These are phyloP conservation scores for Gorgonomyces haynaldii DNA, from an alignment of 192 early-diverging fungal species.

Conservation along the genomic window DNA sequence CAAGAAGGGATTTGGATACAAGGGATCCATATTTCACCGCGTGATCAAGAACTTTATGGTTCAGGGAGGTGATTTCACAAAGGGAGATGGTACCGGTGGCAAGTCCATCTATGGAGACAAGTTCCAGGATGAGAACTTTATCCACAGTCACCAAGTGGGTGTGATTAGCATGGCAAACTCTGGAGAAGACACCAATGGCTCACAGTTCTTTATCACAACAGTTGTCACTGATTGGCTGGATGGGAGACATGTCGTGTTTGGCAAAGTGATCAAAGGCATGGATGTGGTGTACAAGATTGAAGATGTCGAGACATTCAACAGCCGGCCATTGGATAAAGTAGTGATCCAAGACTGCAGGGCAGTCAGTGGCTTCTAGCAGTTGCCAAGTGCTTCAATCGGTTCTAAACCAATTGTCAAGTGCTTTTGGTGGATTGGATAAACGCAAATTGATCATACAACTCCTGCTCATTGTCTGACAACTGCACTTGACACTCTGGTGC, in stretches of 20 bases:
- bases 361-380: not conserved
- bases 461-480: too few relatives aligned
- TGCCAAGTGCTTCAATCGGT: too few relatives aligned
- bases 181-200: constrained; percentile 53
- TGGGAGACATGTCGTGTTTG: constrained; percentile 59
- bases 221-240: constrained; percentile 23
- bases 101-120: constrained; percentile 46
- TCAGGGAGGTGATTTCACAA: constrained; percentile 69
- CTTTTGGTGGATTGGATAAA: too few relatives aligned
- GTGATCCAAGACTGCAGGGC: constrained; percentile 1
- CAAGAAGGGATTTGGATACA: constrained; percentile 40
- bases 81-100: constrained; percentile 33
- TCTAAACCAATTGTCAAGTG: too few relatives aligned
- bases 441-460: too few relatives aligned
- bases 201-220: constrained; percentile 41
- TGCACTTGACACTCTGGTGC: too few relatives aligned
- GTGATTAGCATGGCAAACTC: constrained; percentile 44
- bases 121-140: constrained; percentile 46
- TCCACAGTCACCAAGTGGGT: constrained; percentile 18
- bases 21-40: constrained; percentile 41
- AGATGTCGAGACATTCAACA: constrained; percentile 13
- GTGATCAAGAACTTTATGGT: constrained; percentile 60
- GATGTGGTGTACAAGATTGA: constrained; percentile 39
- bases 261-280: constrained; percentile 43
- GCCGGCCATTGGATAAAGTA: not conserved